These are phyloP conservation scores for Pyrenula aspistea DNA, from an alignment of 495 filamentous ascomycete genomes.

Conservation along the genomic window DNA sequence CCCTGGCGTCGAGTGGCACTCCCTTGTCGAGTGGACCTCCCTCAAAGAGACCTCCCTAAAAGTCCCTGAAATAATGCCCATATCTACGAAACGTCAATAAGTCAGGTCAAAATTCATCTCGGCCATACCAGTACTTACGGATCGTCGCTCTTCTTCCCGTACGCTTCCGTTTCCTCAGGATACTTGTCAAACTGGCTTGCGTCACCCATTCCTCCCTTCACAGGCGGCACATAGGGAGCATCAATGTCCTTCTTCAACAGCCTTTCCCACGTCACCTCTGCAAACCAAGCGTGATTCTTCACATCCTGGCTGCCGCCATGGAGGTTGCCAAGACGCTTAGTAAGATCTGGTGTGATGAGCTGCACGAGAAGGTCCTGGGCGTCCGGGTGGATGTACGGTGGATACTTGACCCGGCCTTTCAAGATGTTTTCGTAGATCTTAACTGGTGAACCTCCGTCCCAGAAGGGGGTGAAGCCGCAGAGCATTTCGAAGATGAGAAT, in stretches of 20 bases:
- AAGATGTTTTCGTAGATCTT: conserved; percentile 99
- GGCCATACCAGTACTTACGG: conserved; percentile 48
- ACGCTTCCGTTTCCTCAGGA: conserved; percentile 89
- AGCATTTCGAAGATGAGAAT: conserved; percentile 99
- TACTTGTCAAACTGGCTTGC: conserved; percentile 97
- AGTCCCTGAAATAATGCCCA: conserved; percentile 62
- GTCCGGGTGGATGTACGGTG: conserved; percentile 86
- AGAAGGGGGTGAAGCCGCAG: conserved; percentile 96
- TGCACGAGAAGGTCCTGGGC: conserved; percentile 84
- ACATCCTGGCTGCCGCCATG: conserved; percentile 88
- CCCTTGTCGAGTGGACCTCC: no score
- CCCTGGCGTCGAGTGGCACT: no score
- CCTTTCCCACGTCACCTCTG: conserved; percentile 95
- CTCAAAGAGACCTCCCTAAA: conserved; percentile 17
- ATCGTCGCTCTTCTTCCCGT: conserved; percentile 66
- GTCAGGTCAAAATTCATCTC: conserved; percentile 7
- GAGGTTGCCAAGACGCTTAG: conserved; percentile 88
- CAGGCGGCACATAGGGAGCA: conserved; percentile 94
- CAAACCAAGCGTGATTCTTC: conserved; percentile 91
- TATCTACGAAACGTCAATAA: conserved; percentile 31
- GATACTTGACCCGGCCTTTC: conserved; percentile 86
- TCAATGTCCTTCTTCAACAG: conserved; percentile 92
- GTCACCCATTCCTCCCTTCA: conserved; percentile 84
- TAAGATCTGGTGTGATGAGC: conserved; percentile 88
- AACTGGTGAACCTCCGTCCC: conserved; percentile 93